These are phyloP conservation scores for Penicillium verrucosum DNA, from an alignment of 2,329 filamentous ascomycete species.

Conservation along the genomic window DNA sequence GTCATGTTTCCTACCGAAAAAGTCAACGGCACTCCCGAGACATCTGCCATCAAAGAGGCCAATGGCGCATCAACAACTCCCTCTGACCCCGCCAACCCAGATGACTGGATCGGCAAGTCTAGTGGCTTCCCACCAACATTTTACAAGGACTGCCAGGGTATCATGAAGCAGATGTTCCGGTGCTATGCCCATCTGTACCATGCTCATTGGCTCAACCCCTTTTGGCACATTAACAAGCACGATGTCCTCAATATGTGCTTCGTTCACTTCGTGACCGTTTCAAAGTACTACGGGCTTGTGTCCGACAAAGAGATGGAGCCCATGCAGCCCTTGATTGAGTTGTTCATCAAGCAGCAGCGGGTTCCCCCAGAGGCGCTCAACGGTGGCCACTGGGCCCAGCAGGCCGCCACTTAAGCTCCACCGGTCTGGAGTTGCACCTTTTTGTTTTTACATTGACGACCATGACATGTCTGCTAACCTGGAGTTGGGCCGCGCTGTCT, in stretches of 20 bases:
- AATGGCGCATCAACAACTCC: slow-evolving; percentile 25
- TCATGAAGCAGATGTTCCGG: slow-evolving; percentile 97
- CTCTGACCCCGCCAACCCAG: slow-evolving; percentile 47
- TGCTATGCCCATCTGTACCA: slow-evolving; percentile 98
- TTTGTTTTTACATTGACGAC: slow-evolving; percentile 18
- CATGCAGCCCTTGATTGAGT: slow-evolving; percentile 89
- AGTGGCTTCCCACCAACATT: slow-evolving; percentile 92
- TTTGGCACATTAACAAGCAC: slow-evolving; percentile 71
- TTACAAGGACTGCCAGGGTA: slow-evolving; percentile 82
- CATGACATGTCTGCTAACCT: slow-evolving; percentile 32
- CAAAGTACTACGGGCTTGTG: slow-evolving; percentile 77
- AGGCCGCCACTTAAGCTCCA: slow-evolving; percentile 29
- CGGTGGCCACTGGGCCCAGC: slow-evolving; percentile 44
- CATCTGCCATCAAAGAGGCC: slow-evolving; percentile 54
- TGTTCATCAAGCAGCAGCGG: slow-evolving; percentile 85
- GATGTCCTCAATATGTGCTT: slow-evolving; percentile 83
- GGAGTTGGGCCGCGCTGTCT: slow-evolving; percentile 32
- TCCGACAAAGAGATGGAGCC: slow-evolving; percentile 88
- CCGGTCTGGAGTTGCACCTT: slow-evolving; percentile 13
- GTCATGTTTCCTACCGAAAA: slow-evolving; percentile 87
- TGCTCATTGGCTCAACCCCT: slow-evolving; percentile 82
- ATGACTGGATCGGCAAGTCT: slow-evolving; percentile 82
- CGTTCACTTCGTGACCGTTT: slow-evolving; percentile 77
- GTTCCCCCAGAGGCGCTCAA: slow-evolving; percentile 65
- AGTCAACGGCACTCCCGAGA: slow-evolving; percentile 57